phyloP scores from a whole-genome alignment of 202 grass and related monocot species.

The Carex arenaria region DNA sequence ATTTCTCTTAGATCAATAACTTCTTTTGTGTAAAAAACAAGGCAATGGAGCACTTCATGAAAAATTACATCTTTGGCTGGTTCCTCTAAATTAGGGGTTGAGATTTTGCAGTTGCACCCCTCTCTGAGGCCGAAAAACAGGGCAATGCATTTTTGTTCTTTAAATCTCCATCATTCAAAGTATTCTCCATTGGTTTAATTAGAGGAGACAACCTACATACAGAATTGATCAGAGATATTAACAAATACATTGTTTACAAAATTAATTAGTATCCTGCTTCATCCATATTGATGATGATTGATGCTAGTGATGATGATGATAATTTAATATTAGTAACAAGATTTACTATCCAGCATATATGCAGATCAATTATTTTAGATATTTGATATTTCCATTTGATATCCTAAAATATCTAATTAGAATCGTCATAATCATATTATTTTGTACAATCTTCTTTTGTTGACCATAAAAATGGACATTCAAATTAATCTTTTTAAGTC shows the following conservation, averaged over 20 bases:
- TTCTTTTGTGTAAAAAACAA: slow-evolving; percentile 12
- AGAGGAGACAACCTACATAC: not conserved
- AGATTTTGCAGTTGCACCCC: slow-evolving; percentile 31
- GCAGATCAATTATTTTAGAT: not conserved
- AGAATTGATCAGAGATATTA: not conserved
- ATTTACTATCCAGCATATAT: not conserved
- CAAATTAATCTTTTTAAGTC: not conserved
- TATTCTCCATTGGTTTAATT: not conserved
- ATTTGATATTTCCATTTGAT: not conserved
- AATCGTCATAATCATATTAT: not conserved
- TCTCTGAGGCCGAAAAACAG: not conserved
- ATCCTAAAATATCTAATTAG: not conserved
- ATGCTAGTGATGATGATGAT: not conserved
- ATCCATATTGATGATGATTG: not conserved
- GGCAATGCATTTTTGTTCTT: not conserved
- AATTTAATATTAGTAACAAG: not conserved
- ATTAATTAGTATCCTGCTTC: not conserved
- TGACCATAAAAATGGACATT: not conserved
- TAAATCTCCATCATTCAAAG: not conserved
- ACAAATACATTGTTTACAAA: not conserved
- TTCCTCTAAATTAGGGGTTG: slow-evolving; percentile 23
- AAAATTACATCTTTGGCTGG: slow-evolving; percentile 30
- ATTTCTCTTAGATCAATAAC: slow-evolving; percentile 16
- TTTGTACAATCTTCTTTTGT: not conserved
- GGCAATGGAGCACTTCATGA: slow-evolving; percentile 33